phyloP scores from a whole-genome alignment of 2,329 filamentous ascomycete genomes.

The Fusarium sororula region DNA sequence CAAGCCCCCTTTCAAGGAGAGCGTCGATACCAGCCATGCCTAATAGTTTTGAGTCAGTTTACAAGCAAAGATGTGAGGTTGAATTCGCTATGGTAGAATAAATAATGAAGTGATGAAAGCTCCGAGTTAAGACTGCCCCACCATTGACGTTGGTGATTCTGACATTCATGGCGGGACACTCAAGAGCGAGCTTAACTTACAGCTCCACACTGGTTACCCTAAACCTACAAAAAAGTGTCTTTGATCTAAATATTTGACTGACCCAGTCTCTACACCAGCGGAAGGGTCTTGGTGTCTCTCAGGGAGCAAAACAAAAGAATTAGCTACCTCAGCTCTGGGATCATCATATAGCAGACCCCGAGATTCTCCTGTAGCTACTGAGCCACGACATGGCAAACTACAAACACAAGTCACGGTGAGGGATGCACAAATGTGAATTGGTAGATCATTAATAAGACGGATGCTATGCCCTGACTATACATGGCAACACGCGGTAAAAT shows the following conservation, averaged over 20 bases:
- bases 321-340: too few relatives aligned
- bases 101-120: slow-evolving; percentile 30
- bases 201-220: slow-evolving; percentile 25
- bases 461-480: slow-evolving; percentile 46
- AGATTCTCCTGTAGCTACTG: too few relatives aligned
- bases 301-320: too few relatives aligned
- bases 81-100: neutral
- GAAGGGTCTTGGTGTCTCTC: neutral
- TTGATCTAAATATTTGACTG: neutral
- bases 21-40: slow-evolving; percentile 49
- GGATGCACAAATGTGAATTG: slow-evolving; percentile 29
- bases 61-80: neutral
- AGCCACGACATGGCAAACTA: neutral
- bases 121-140: slow-evolving; percentile 35
- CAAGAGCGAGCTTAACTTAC: neutral
- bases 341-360: neutral
- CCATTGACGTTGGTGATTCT: slow-evolving; percentile 38
- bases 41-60: neutral
- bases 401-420: neutral
- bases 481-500: slow-evolving; percentile 53
- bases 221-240: neutral
- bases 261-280: neutral
- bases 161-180: slow-evolving; percentile 17
- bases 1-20: slow-evolving; percentile 42
- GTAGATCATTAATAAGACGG: slow-evolving; percentile 47